phyloP scores from a whole-genome alignment of 225 moss, liverwort and hornwort species.

The Pseudoscleropodium purum region DNA sequence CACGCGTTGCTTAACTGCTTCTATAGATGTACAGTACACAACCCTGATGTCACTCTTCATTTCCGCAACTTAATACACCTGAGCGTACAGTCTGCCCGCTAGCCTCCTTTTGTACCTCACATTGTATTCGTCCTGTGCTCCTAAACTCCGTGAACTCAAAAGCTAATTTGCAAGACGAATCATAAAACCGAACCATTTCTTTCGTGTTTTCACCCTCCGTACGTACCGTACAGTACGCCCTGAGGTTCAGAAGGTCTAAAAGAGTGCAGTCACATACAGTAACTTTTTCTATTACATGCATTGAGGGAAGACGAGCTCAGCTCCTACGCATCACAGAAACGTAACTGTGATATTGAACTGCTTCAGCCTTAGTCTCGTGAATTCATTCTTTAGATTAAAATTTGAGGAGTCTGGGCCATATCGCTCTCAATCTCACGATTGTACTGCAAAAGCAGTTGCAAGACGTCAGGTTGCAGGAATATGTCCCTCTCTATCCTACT shows the following conservation, averaged over 20 bases:
- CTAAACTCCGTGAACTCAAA: background rate
- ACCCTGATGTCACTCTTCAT: background rate
- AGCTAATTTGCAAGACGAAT: background rate
- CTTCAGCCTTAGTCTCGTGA: background rate
- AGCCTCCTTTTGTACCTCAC: background rate
- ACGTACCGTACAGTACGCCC: background rate
- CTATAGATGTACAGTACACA: background rate
- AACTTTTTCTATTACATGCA: background rate
- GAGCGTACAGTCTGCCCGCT: background rate
- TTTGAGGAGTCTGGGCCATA: background rate
- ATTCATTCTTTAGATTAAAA: background rate
- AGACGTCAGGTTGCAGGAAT: background rate
- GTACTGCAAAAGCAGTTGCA: background rate
- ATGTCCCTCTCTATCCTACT: background rate
- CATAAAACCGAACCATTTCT: background rate
- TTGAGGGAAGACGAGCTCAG: background rate
- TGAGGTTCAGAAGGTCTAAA: background rate
- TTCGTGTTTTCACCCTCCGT: background rate
- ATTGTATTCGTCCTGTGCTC: background rate
- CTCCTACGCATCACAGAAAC: background rate
- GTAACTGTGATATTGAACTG: background rate
- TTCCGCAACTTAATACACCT: background rate
- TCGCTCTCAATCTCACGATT: background rate
- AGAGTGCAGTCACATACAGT: background rate
- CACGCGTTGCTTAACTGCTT: slow-evolving; percentile 15